Evolutionary conservation across 768 basidiomycete genomes (phyloP), one percentile per base, ranked within the genome.

Genomic region (Macrolepiota albuminosa): DNA sequence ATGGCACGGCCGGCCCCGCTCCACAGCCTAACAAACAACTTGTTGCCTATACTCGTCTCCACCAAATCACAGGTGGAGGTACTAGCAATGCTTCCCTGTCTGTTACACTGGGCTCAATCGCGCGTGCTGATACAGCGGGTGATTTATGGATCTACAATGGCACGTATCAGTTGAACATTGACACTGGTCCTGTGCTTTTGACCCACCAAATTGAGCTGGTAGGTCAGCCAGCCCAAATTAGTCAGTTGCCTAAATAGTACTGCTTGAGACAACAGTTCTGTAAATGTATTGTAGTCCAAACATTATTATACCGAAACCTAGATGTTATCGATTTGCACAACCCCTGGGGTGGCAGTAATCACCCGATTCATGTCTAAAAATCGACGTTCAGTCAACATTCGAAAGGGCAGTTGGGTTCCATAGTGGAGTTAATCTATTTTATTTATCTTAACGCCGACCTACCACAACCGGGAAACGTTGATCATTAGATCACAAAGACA

Each of bases 21-120:
- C 84, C 83, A 0, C 74, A 74, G 52, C 83, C 82, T 18, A 80
- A 79, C 57, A 84, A 84, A 68, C 69, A 76, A 60, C 78, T 85
- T 49, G 72, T 82, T 7, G 70, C 78, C 6, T 86, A 83, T 67
- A 71, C 74, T 16, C 80, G 82, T 16, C 55, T 73, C 9, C 69
- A 70, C 48, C 47, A 63, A 5, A 71, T 76, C 47, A 51, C 63
- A 8, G 61, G 68, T 2, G 71, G 75, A 16, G 56, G 58, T 10
- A 67, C 69, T 11, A 55, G 63, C 8, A 67, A 43, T 9, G 78
- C 76, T n/a, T 61, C 66, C 8, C 64, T 84, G 52, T 64, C 69
- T 11, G 78, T 84, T 34, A 79, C 78, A 16, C 69, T 83, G 2
- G 81, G 80, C 16, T 75, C 79, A 8, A 69, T 83, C 45, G 79